Evolutionary conservation across 2,329 filamentous ascomycete genomes (phyloP).

Genomic region (Hirsutella minnesotensis): DNA sequence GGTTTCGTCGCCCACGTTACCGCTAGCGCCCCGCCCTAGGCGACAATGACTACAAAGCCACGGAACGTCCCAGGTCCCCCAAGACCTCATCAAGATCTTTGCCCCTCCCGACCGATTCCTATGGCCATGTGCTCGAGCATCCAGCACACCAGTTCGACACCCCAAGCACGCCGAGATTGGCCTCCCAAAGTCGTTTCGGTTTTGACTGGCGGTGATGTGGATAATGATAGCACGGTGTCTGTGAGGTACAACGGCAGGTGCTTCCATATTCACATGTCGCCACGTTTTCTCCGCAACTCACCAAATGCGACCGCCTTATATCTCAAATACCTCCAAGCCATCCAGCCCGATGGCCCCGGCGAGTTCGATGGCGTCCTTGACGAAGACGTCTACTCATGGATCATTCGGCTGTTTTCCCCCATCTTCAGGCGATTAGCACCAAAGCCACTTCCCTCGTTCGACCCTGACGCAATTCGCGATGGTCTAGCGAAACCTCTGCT

Average conservation of each 20-base stretch:
- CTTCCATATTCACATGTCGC: background rate
- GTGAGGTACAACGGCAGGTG: conserved; percentile 1
- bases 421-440: background rate
- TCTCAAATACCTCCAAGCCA: background rate
- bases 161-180: background rate
- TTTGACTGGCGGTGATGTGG: background rate
- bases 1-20: background rate
- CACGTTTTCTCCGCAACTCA: background rate
- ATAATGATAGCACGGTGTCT: background rate
- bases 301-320: background rate
- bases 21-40: background rate
- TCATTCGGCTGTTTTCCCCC: background rate
- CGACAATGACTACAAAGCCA: too few species aligned
- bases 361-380: background rate
- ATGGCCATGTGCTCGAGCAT: background rate
- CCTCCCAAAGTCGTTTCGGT: background rate
- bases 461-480: background rate
- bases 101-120: background rate
- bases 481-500: background rate
- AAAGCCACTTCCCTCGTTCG: background rate
- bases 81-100: background rate
- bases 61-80: too few species aligned
- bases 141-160: background rate
- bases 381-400: background rate
- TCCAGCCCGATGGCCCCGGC: background rate